Percentiles rank a stretch among this genome's conserved stretches.
phyloP scores from a whole-genome alignment of 2,329 filamentous ascomycete genomes.

The Xylariaceae sp. region DNA sequence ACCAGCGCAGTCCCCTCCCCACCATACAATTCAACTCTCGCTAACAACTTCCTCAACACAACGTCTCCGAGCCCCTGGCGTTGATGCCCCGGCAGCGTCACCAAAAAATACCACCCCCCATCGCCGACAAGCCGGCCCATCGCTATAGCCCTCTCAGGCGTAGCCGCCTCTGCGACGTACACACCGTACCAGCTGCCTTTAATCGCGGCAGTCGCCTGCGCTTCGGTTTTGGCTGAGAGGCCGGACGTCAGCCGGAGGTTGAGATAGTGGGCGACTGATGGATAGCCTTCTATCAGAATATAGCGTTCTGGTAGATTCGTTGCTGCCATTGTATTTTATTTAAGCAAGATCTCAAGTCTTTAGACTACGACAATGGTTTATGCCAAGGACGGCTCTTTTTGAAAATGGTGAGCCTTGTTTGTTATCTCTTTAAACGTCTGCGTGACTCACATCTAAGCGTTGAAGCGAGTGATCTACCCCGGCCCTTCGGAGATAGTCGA shows the following conservation, averaged over 20 bases:
- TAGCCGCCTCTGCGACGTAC: slow-evolving; percentile 31
- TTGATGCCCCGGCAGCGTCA: slow-evolving; percentile 46
- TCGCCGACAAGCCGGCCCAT: slow-evolving; percentile 51
- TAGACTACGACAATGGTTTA: no score
- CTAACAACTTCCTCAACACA: slow-evolving; percentile 40
- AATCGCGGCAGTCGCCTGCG: slow-evolving; percentile 34
- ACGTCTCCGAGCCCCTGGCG: slow-evolving; percentile 43
- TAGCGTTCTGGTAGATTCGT: slow-evolving; percentile 5
- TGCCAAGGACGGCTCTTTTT: no score
- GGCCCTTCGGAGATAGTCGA: no score
- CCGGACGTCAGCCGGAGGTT: background rate
- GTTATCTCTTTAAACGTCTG: no score
- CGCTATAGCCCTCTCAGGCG: slow-evolving; percentile 30
- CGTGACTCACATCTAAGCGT: no score
- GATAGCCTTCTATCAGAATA: slow-evolving; percentile 12
- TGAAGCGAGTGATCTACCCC: no score
- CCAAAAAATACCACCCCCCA: slow-evolving; percentile 48
- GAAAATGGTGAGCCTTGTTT: no score
- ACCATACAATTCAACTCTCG: slow-evolving; percentile 37
- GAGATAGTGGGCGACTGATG: slow-evolving; percentile 10
- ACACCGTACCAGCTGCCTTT: slow-evolving; percentile 42
- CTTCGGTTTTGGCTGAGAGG: slow-evolving; percentile 28
- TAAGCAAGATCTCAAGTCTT: background rate
- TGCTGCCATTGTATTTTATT: slow-evolving; percentile 5
- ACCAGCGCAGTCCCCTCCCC: slow-evolving; percentile 39